Evolutionary conservation across 345 rosid genomes (phyloP), one percentile per base, ranked within the genome.

Genomic region (Lenwebbia sp.): DNA sequence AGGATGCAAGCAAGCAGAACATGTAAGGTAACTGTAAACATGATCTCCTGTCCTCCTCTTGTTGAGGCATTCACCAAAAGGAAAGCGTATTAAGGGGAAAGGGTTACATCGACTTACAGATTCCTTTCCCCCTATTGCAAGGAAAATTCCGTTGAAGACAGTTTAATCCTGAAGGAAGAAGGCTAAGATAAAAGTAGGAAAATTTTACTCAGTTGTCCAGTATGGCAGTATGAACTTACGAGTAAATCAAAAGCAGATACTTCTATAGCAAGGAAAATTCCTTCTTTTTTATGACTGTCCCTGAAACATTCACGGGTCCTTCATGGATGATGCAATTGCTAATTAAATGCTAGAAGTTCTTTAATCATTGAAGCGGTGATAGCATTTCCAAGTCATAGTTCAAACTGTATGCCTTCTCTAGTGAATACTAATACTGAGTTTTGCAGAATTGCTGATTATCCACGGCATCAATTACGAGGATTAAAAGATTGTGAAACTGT

Each of bases 131-230:
- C 50, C 87, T 90, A 84, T 87, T 86, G 91, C 98, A 95, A 47
- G 89, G 93, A 87, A 95, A 95, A 83, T 89, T 84, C 78, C 85
- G 89, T 62, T 96, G 98, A 85, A 96, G 95, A 87, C 99, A 96
- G 83, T 88, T 85, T 86, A 96, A 88, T 49, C 97, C 94, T 3
- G 91, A 86, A 10, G 92, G 89, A 60, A 89, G 86, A 89, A 84
- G 85, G 62, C 95, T 91, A 86, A 82, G 86, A 86, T 84, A 87
- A 88, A 56, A 84, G 56, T 2, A 87, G 85, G 83, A 19, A 19
- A 82, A 55, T 62, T 62, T 57, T 57, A 28, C 1, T 57, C 22
- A 57, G 50, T 54, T 44, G 10, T 30, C 83, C 2, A 3, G 5
- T 5, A 30, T 41, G 82, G 76, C 9, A 26, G 2, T 0, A 30